These are phyloP conservation scores for Leishmania tarentolae DNA, from an alignment of 208 protist species.

Conservation along the genomic window DNA sequence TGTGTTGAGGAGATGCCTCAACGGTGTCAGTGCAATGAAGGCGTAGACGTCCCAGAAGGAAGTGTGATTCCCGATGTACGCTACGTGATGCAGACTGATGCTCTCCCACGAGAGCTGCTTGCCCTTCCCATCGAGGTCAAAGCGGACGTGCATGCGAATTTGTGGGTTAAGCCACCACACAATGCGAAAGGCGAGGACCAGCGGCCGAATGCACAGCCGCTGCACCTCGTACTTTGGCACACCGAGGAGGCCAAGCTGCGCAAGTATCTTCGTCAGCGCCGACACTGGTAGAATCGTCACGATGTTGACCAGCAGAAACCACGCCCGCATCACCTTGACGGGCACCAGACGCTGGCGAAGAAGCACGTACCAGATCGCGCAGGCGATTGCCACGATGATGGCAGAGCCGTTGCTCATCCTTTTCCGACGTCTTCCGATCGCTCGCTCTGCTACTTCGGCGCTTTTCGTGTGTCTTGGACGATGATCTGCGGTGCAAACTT, in stretches of 20 bases:
- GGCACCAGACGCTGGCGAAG: slow-evolving; percentile 37
- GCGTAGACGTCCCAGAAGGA: slow-evolving; percentile 69
- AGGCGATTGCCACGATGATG: not conserved
- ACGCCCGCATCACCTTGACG: slow-evolving; percentile 36
- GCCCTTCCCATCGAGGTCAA: slow-evolving; percentile 22
- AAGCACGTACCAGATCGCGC: slow-evolving; percentile 35
- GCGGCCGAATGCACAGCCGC: slow-evolving; percentile 33
- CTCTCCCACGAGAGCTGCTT: slow-evolving; percentile 14
- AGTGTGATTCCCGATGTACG: slow-evolving; percentile 59
- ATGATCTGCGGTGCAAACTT: too few relatives aligned
- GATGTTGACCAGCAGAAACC: slow-evolving; percentile 42
- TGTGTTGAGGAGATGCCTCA: slow-evolving; percentile 35
- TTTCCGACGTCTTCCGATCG: not conserved
- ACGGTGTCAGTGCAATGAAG: slow-evolving; percentile 35
- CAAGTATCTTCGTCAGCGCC: slow-evolving; percentile 30
- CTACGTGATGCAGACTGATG: slow-evolving; percentile 16
- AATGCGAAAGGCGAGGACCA: slow-evolving; percentile 35
- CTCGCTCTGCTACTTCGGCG: not conserved
- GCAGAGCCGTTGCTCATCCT: not conserved
- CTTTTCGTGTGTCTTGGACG: too few relatives aligned
- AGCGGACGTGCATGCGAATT: slow-evolving; percentile 35
- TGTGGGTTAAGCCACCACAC: slow-evolving; percentile 48
- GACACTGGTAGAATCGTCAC: slow-evolving; percentile 35
- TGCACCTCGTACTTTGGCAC: slow-evolving; percentile 29
- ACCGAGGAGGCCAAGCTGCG: slow-evolving; percentile 33